Base-by-base conservation (phyloP, 352 stramenopile species). In the Pythium periplocum region DNA sequence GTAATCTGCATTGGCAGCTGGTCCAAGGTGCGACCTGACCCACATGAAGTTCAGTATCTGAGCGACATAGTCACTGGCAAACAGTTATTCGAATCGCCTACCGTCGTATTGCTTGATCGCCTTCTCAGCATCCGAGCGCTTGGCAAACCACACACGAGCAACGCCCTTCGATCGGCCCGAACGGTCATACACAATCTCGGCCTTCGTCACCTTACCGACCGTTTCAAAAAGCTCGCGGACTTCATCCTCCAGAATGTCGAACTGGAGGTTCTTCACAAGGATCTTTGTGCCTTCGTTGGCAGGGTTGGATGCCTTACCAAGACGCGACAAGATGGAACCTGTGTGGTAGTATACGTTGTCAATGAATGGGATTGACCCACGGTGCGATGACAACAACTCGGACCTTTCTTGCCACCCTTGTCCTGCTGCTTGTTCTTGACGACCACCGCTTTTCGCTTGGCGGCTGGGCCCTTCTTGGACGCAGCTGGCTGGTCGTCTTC, bases 41-140 rank as follows among this genome's bases (percentile, higher is more conserved):
- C 38, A 42, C 12, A 9, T 10, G 8, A 48, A 26, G 8, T 26
- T 48, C 44, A 10, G 6, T 33, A 34, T 10, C 17, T 8, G 8
- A 48, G 8, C 44, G 17, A 1, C 44, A 48, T 12, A 8, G 0
- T 12, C 38, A 12, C 38, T 42, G 12, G 7, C 7, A 42, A 53
- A 30, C 9, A 32, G 34, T 2, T 9, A 33, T 10, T 4, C 32
- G 38, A 48, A 10, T 39, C 1, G 47, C 57, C 2, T 57, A 92
- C 81, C 81, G 38, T 92, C 81, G 53, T 87, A 92, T 64, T 89
- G 78, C 68, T 88, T 90, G 58, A 92, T 84, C 17, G 81, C 76
- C 64, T 87, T 86, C 63, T 92, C 78, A 17, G 81, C 81, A 49
- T 87, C 76, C 7, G 67, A 71, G 43, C 73, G 73, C 48, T 75